A percentile compares a stretch with the other conserved stretches of the same genome.
phyloP scores from a whole-genome alignment of 2,329 filamentous ascomycete species.

The Nectriaceae sp. region DNA sequence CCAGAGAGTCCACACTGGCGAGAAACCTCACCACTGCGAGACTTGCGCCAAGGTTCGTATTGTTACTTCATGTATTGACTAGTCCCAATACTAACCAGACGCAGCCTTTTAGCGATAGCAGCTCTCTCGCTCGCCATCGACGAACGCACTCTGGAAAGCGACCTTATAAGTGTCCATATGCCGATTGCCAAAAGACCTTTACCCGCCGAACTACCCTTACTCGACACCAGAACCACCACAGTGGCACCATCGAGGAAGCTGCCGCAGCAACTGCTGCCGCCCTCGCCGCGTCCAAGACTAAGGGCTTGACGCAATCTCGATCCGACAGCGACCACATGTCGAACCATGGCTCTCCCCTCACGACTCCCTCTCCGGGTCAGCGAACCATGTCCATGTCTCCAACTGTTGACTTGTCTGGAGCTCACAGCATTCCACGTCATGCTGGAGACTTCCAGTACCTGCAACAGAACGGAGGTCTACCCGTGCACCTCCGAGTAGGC shows the following conservation, averaged over 20 bases:
- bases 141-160: conserved; percentile 94
- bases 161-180: conserved; percentile 96
- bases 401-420: conserved; percentile 69
- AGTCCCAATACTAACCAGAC: neutral
- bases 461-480: conserved; percentile 71
- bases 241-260: conserved; percentile 91
- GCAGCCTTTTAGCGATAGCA: conserved; percentile 94
- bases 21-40: conserved; percentile 98
- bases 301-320: conserved; percentile 49
- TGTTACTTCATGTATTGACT: neutral
- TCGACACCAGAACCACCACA: conserved; percentile 93
- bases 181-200: conserved; percentile 98
- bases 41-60: conserved; percentile 84
- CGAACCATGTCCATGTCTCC: conserved; percentile 80
- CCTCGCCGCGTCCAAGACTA: conserved; percentile 59
- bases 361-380: conserved; percentile 83
- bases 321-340: conserved; percentile 74
- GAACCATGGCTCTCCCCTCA: conserved; percentile 71
- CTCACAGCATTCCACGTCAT: conserved; percentile 68
- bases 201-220: conserved; percentile 94
- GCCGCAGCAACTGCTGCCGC: conserved; percentile 86
- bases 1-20: conserved; percentile 91
- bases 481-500: conserved; percentile 76
- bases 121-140: conserved; percentile 88
- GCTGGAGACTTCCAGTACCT: conserved; percentile 71